Evolutionary conservation across 2,329 filamentous ascomycete species (phyloP).

Genomic region (Aspergillus cejpii): DNA sequence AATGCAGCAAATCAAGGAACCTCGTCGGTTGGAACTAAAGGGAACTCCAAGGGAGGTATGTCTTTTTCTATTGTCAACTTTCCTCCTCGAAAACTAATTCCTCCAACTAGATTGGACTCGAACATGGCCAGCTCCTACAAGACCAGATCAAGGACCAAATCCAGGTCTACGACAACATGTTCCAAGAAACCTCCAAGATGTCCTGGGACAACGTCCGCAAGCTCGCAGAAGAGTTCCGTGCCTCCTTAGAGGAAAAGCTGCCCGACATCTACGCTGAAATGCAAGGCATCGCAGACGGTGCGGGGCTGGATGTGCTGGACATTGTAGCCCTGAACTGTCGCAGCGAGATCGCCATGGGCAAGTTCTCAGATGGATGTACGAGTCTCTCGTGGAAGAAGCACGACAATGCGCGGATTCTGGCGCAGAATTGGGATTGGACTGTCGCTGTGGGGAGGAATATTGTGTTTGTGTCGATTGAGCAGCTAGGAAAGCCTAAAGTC

Average conservation of each 20-base stretch:
- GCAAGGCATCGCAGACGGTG: conserved; percentile 50
- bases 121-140: conserved; percentile 41
- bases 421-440: conserved; percentile 58
- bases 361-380: conserved; percentile 54
- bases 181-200: conserved; percentile 43
- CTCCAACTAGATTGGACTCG: conserved; percentile 42
- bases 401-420: conserved; percentile 36
- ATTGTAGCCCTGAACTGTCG: conserved; percentile 55
- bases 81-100: not conserved
- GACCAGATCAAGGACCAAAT: conserved; percentile 41
- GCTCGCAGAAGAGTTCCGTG: conserved; percentile 45
- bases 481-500: conserved; percentile 43
- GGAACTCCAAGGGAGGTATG: conserved; percentile 25
- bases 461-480: conserved; percentile 45
- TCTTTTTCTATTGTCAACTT: not conserved
- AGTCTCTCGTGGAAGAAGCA: conserved; percentile 47
- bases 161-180: conserved; percentile 44
- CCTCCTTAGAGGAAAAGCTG: conserved; percentile 36
- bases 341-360: conserved; percentile 54
- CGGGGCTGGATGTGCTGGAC: conserved; percentile 43
- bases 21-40: conserved; percentile 20
- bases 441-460: conserved; percentile 47
- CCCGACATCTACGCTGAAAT: conserved; percentile 43
- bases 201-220: conserved; percentile 43
- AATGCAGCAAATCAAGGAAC: conserved; percentile 36